phyloP scores from a whole-genome alignment of 2,329 filamentous ascomycete species.

The Aspergillus arachidicola region DNA sequence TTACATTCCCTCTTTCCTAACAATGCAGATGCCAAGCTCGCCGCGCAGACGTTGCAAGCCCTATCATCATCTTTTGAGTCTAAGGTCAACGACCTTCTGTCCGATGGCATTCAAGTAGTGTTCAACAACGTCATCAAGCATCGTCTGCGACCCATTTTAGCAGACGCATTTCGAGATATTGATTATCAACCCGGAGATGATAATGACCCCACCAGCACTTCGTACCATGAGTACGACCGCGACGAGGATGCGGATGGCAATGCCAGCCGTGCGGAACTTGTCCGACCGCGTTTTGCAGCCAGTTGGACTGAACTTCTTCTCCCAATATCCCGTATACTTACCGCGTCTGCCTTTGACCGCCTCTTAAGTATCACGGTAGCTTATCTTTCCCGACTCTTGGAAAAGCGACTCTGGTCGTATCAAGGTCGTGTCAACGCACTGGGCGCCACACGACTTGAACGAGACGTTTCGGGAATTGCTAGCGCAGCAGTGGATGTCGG shows the following conservation, averaged over 20 bases:
- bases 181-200: slow-evolving; percentile 76
- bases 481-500: slow-evolving; percentile 45
- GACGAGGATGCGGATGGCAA: slow-evolving; percentile 43
- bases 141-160: slow-evolving; percentile 79
- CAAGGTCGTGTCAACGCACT: slow-evolving; percentile 77
- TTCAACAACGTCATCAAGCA: slow-evolving; percentile 86
- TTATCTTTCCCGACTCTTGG: slow-evolving; percentile 76
- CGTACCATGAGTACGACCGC: slow-evolving; percentile 49
- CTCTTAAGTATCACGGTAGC: slow-evolving; percentile 73
- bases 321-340: slow-evolving; percentile 83
- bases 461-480: slow-evolving; percentile 79
- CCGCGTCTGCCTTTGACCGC: slow-evolving; percentile 72
- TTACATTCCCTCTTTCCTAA: slow-evolving; percentile 76
- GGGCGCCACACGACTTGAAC: slow-evolving; percentile 79
- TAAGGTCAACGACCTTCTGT: slow-evolving; percentile 80
- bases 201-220: slow-evolving; percentile 30
- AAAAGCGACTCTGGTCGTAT: slow-evolving; percentile 84
- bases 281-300: slow-evolving; percentile 77
- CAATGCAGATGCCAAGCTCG: slow-evolving; percentile 70
- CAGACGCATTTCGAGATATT: slow-evolving; percentile 86
- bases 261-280: slow-evolving; percentile 61
- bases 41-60: slow-evolving; percentile 67
- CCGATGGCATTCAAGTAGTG: slow-evolving; percentile 81
- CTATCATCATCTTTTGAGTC: slow-evolving; percentile 72
- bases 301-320: slow-evolving; percentile 85